These are phyloP conservation scores for Fraxinus sp. DNA, from an alignment of 305 asterid species.

Conservation along the genomic window DNA sequence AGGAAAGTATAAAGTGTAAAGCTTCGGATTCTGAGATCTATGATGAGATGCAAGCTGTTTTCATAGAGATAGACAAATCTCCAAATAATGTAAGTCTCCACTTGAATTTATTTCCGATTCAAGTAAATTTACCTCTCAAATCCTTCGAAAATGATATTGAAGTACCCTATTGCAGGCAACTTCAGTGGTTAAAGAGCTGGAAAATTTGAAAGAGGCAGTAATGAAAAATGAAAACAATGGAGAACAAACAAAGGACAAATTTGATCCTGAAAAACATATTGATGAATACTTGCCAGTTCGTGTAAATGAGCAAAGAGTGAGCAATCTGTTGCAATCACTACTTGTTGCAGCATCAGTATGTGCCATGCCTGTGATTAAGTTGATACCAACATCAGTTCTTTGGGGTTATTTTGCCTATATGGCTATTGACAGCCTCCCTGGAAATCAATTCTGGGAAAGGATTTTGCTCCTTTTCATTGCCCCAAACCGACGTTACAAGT, in stretches of 20 bases:
- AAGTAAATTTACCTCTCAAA: not conserved
- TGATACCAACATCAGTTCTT: constrained; percentile 74
- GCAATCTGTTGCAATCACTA: constrained; percentile 72
- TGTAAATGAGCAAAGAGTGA: constrained; percentile 81
- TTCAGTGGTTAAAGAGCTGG: constrained; percentile 49
- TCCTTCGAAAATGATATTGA: not conserved
- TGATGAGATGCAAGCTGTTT: constrained; percentile 73
- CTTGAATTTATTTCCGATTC: not conserved
- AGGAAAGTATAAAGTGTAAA: constrained; percentile 57
- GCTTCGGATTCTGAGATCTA: constrained; percentile 67
- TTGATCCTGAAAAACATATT: constrained; percentile 61
- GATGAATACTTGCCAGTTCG: constrained; percentile 72
- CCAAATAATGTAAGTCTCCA: constrained; percentile 40
- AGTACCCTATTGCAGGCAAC: constrained; percentile 31
- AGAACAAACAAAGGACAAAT: constrained; percentile 25
- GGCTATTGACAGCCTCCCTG: constrained; percentile 87
- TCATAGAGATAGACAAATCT: constrained; percentile 59
- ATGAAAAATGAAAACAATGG: constrained; percentile 43
- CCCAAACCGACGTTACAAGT: constrained; percentile 72
- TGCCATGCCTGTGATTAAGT: constrained; percentile 66
- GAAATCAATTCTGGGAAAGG: constrained; percentile 88
- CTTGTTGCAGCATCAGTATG: constrained; percentile 60
- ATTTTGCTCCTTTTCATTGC: constrained; percentile 51
- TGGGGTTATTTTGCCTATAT: constrained; percentile 93
- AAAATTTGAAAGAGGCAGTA: constrained; percentile 66